phyloP scores from a whole-genome alignment of 1,139 yeast genomes.

The Sugiyamaella novakii region DNA sequence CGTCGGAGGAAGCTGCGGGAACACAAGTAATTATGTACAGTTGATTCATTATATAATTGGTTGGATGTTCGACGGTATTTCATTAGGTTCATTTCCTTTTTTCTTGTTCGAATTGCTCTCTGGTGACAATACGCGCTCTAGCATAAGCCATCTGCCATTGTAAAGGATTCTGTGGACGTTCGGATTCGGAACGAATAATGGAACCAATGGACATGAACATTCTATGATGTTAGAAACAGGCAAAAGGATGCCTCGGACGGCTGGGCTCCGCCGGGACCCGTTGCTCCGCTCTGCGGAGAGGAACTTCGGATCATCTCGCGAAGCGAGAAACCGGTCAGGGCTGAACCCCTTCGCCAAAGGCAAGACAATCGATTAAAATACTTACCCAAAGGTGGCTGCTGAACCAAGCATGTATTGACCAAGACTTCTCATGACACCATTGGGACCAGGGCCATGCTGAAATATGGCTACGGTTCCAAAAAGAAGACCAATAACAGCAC shows the following conservation, averaged over 20 bases:
- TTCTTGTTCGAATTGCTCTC: slow-evolving; percentile 10
- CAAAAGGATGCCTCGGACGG: too few species aligned
- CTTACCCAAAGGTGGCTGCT: slow-evolving; percentile 85
- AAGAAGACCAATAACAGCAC: slow-evolving; percentile 91
- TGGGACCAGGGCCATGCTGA: slow-evolving; percentile 97
- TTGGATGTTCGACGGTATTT: too few species aligned
- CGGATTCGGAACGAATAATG: slow-evolving; percentile 73
- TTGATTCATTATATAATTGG: too few species aligned
- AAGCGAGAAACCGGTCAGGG: background rate
- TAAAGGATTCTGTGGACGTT: slow-evolving; percentile 34
- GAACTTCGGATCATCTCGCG: background rate
- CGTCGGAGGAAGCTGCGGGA: too few species aligned
- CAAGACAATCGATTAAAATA: background rate
- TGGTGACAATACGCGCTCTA: slow-evolving; percentile 26
- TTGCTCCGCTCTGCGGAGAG: too few species aligned
- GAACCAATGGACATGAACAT: slow-evolving; percentile 90
- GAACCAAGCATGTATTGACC: slow-evolving; percentile 97
- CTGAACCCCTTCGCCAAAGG: background rate
- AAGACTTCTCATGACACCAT: slow-evolving; percentile 92
- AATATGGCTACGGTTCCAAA: slow-evolving; percentile 92
- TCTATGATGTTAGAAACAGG: slow-evolving; percentile 30
- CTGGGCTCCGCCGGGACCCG: too few species aligned
- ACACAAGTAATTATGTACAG: too few species aligned
- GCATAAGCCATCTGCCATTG: slow-evolving; percentile 39
- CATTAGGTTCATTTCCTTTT: too few species aligned